A percentile compares a stretch with the other conserved stretches of the same genome.
These are phyloP conservation scores for Limnomonas spitsbergensis DNA, from an alignment of 139 green algal genomes.

Conservation along the genomic window DNA sequence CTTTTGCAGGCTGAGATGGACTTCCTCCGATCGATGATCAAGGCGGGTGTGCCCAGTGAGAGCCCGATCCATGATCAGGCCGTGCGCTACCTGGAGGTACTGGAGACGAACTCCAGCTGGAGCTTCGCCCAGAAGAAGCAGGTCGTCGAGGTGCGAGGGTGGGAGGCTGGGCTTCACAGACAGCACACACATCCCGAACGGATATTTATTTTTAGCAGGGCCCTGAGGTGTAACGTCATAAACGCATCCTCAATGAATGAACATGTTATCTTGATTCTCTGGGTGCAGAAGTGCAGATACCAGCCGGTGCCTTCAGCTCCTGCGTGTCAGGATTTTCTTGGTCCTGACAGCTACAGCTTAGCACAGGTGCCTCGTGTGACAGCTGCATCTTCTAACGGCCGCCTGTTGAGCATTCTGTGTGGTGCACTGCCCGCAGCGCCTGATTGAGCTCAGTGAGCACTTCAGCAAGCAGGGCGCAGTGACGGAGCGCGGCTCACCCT, in stretches of 20 bases:
- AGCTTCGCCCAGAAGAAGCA: conserved; percentile 19
- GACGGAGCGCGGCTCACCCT: conserved; percentile 15
- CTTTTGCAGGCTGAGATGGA: conserved; percentile 12
- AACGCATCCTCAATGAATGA: too few relatives aligned
- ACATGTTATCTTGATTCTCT: too few relatives aligned
- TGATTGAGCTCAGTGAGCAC: conserved; percentile 14
- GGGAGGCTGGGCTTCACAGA: too few relatives aligned
- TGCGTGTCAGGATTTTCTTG: too few relatives aligned
- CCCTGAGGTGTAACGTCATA: neutral
- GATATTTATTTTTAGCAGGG: neutral
- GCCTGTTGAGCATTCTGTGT: too few relatives aligned
- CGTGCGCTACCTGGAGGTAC: neutral
- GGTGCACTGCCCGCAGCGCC: conserved; percentile 7
- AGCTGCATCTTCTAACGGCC: neutral
- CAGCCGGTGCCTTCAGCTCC: too few relatives aligned
- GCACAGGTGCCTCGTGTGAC: neutral
- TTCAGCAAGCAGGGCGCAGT: conserved; percentile 4
- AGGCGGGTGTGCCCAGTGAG: neutral
- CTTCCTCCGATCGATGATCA: neutral
- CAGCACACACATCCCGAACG: too few relatives aligned
- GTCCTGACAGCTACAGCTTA: neutral
- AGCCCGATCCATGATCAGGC: conserved; percentile 10
- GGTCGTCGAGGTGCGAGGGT: conserved; percentile 5
- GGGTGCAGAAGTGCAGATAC: too few relatives aligned
- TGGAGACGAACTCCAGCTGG: conserved; percentile 20